Conservation (phyloP, 2,329 filamentous ascomycete species). For the Colletotrichum ledebouriae region DNA sequence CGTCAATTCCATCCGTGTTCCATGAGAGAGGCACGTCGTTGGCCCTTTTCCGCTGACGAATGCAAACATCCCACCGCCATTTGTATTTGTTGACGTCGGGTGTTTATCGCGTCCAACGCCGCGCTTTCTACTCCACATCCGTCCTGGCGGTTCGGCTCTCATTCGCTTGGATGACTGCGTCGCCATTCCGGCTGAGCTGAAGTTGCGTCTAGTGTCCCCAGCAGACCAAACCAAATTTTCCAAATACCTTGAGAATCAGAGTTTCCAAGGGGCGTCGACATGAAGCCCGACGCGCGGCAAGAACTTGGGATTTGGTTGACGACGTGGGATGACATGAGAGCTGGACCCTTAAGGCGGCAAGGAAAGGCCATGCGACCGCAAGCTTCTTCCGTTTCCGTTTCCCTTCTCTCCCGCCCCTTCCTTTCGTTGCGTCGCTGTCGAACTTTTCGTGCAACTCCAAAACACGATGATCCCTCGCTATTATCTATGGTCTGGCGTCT, state of each 20-base stretch:
- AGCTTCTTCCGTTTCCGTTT: conserved; percentile 20
- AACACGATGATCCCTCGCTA: conserved; percentile 4
- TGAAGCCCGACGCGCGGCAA: conserved; percentile 6
- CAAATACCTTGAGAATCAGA: conserved; percentile 1
- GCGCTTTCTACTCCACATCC: conserved; percentile 22
- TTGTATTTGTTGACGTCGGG: conserved; percentile 23
- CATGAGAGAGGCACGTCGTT: neutral
- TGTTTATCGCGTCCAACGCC: conserved; percentile 22
- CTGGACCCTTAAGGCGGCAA: conserved; percentile 26
- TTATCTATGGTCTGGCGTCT: conserved; percentile 19
- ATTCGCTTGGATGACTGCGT: conserved; percentile 30
- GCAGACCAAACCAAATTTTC: conserved; percentile 18
- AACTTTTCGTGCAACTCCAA: conserved; percentile 18
- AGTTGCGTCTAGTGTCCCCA: conserved; percentile 8
- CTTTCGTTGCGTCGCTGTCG: conserved; percentile 1
- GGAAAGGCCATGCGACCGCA: conserved; percentile 28
- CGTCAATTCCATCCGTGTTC: conserved; percentile 22
- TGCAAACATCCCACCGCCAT: conserved; percentile 27
- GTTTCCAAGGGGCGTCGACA: conserved; percentile 6
- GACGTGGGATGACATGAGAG: conserved; percentile 34
- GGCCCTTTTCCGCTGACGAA: conserved; percentile 2
- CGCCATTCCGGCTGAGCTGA: conserved; percentile 28
- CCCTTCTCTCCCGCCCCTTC: neutral
- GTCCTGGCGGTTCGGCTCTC: neutral
- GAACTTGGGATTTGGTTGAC: conserved; percentile 1